Evolutionary conservation across 2,329 filamentous ascomycete genomes (phyloP), one percentile per base, ranked within the genome.

Genomic region (Phyllosticta ampelicida): DNA sequence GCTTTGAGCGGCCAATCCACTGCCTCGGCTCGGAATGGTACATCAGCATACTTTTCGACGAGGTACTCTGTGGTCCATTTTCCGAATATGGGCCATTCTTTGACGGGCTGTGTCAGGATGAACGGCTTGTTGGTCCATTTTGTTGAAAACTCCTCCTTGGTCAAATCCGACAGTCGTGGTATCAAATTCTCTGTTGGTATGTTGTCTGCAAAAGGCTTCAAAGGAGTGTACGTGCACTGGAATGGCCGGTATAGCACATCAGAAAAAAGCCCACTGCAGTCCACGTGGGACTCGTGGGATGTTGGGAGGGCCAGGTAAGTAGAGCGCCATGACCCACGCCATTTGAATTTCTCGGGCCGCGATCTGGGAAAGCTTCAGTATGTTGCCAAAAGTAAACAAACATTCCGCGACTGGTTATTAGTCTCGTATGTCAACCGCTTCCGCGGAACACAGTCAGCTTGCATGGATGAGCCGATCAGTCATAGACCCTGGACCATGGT

Each of bases 211-310:
- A 86, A 96, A 1, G 82, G 80, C 6, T 75, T 70, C 48, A 95
- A 74, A 1, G 80, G 73, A 26, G 90, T 84, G 67, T 95, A 83
- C 51, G 89, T 87, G 75, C 92, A 97, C 64, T 89, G 86, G 70
- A 95, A 97, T 0, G 92, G 92, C 9, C 91, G 83, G 71, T 96
- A 89, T 21, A 97, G 79, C 8, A 88, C 85, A 72, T 99, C 92
- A 13, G 92, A 96, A 71, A 89, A 97, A 55, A 97, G 83, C 65
- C 85, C 83, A 55, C 80, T 80, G 73, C 91, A 96, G 64, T 87
- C 80, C 36, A 95, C 75, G 11, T 73, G 76, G 44, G 83, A 78
- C 53, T 81, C 77, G 59, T 78, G 74, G 13, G 72, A 70, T 13
- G 77, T 70, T 0, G 78, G 75, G 13, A 89, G 75, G 36, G 79